These are phyloP conservation scores for Ustulina deusta DNA, from an alignment of 2,329 filamentous ascomycete genomes.

Conservation along the genomic window DNA sequence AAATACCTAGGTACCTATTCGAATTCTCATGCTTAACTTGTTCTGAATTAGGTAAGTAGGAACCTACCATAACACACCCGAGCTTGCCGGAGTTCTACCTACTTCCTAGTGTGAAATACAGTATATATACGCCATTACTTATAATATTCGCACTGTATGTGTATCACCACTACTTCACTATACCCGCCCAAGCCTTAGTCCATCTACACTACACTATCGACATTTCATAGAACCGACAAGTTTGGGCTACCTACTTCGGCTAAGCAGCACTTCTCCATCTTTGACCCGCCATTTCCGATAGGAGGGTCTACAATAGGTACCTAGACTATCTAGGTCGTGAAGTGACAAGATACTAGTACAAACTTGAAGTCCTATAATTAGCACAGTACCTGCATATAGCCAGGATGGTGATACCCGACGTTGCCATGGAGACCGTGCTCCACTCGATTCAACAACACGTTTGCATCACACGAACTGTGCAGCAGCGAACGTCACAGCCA, in stretches of 20 bases:
- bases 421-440: constrained; percentile 47
- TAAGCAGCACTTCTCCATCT: not conserved
- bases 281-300: not conserved
- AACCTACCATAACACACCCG: not conserved
- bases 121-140: not conserved
- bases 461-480: constrained; percentile 24
- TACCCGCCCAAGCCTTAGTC: too few species aligned
- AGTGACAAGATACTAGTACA: not conserved
- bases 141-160: constrained; percentile 15
- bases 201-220: too few species aligned
- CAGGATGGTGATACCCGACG: constrained; percentile 27
- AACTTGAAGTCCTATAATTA: constrained; percentile 32
- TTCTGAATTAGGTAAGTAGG: not conserved
- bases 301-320: not conserved
- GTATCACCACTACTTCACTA: not conserved
- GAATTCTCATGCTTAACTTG: not conserved
- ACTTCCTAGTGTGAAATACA: not conserved
- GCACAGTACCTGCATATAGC: constrained; percentile 28
- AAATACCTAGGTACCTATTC: not conserved
- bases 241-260: not conserved
- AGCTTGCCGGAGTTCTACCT: not conserved
- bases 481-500: constrained; percentile 20
- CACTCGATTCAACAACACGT: constrained; percentile 30
- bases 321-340: not conserved
- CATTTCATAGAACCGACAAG: not conserved